These are phyloP conservation scores for Raffaelea albimanens DNA, from an alignment of 2,329 filamentous ascomycete genomes.

Conservation along the genomic window DNA sequence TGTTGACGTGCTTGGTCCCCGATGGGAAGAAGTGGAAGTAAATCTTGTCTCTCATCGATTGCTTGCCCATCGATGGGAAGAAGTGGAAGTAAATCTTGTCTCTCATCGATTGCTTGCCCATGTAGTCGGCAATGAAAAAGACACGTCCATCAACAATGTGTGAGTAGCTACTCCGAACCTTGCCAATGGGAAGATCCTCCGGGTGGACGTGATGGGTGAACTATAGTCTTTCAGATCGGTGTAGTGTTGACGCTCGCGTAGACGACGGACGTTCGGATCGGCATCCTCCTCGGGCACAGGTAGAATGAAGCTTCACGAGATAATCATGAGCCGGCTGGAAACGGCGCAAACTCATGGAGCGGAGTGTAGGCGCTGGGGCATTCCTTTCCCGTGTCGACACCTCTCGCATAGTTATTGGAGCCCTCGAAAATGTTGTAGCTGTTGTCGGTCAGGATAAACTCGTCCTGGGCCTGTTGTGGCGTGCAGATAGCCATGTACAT, in stretches of 20 bases:
- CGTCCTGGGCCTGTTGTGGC: conserved; percentile 11
- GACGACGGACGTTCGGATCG: conserved; percentile 1
- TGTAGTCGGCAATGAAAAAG: conserved; percentile 9
- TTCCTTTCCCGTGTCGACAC: conserved; percentile 9
- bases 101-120: conserved; percentile 9
- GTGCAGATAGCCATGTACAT: conserved; percentile 20
- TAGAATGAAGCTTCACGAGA: conserved; percentile 14
- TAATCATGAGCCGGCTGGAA: conserved; percentile 18
- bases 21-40: conserved; percentile 21
- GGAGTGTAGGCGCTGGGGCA: conserved; percentile 5
- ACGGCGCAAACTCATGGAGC: conserved; percentile 17
- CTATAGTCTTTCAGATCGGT: conserved; percentile 5
- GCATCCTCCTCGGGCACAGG: conserved; percentile 16
- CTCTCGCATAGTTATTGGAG: conserved; percentile 8
- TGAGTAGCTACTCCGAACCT: conserved; percentile 19
- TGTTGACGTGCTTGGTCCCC: conserved; percentile 17
- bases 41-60: conserved; percentile 14
- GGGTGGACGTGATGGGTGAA: conserved; percentile 9
- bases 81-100: conserved; percentile 17
- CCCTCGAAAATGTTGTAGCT: conserved; percentile 18
- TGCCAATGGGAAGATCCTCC: conserved; percentile 18
- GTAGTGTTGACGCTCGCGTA: neutral
- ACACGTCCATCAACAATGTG: conserved; percentile 14
- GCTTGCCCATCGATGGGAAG: conserved; percentile 3
- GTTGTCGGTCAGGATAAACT: conserved; percentile 14